Conservation (phyloP, 176 grass and related monocot genomes). For the Eremochloa ophiuroides region DNA sequence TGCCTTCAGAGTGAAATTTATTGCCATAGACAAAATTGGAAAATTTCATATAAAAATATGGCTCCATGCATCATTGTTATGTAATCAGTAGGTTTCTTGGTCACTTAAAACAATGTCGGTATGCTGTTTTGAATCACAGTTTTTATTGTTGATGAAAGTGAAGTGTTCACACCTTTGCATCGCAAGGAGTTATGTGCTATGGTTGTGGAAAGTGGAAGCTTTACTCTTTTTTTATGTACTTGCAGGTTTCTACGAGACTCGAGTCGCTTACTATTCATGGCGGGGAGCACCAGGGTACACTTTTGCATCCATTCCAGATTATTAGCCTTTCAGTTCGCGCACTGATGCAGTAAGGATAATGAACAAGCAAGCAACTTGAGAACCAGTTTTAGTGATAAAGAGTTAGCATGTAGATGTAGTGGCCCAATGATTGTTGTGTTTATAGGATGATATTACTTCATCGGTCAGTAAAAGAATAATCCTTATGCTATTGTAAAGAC, state of each 20-base stretch:
- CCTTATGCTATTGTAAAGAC: not conserved
- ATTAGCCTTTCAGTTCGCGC: conserved; percentile 30
- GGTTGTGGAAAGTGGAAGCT: not conserved
- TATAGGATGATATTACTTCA: not conserved
- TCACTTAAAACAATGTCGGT: not conserved
- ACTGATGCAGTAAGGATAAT: not conserved
- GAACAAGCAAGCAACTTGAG: not conserved
- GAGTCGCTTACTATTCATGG: conserved; percentile 95
- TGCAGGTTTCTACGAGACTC: conserved; percentile 92
- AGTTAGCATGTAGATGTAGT: conserved; percentile 12
- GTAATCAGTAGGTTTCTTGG: not conserved
- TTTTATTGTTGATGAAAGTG: not conserved
- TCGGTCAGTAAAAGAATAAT: not conserved
- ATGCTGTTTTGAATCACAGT: not conserved
- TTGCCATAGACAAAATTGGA: not conserved
- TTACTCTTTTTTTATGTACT: not conserved
- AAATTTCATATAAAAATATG: not conserved
- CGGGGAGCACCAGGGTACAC: conserved; percentile 82
- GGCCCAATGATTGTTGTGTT: not conserved
- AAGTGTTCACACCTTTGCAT: not conserved
- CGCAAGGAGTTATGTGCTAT: not conserved
- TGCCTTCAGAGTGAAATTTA: not conserved
- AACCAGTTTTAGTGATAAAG: conserved; percentile 4
- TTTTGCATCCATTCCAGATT: conserved; percentile 83
- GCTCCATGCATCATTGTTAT: not conserved